Evolutionary conservation across 2,329 filamentous ascomycete species (phyloP).

Genomic region (Hypocrella siamensis): DNA sequence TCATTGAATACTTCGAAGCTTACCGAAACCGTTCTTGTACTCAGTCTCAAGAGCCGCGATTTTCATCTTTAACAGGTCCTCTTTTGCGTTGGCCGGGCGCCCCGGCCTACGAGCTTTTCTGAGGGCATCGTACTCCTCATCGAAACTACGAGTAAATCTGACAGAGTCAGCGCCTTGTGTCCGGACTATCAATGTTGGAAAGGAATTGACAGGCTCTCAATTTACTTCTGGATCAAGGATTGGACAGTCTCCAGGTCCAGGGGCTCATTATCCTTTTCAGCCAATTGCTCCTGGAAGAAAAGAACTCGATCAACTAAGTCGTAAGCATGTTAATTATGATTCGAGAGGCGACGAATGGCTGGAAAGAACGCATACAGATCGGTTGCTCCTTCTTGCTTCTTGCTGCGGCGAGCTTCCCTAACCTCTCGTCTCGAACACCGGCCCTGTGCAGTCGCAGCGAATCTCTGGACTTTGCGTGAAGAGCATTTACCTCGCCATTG

Average conservation of each 20-base stretch:
- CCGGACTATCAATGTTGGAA: too few relatives aligned
- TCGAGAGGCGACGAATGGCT: too few relatives aligned
- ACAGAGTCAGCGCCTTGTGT: slow-evolving; percentile 9
- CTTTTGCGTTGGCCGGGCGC: slow-evolving; percentile 59
- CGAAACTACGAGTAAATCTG: slow-evolving; percentile 51
- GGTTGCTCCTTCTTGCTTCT: slow-evolving; percentile 61
- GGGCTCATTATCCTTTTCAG: slow-evolving; percentile 28
- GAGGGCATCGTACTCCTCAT: slow-evolving; percentile 51
- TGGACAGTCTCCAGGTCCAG: slow-evolving; percentile 43
- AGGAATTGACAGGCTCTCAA: too few relatives aligned
- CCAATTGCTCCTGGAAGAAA: slow-evolving; percentile 56
- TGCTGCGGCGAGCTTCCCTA: slow-evolving; percentile 55
- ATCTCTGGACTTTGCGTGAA: slow-evolving; percentile 84
- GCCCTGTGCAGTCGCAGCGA: slow-evolving; percentile 69
- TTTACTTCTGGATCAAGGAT: slow-evolving; percentile 44
- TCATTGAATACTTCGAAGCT: slow-evolving; percentile 15
- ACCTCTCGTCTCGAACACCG: slow-evolving; percentile 63
- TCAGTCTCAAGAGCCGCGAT: slow-evolving; percentile 61
- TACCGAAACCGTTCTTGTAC: slow-evolving; percentile 69
- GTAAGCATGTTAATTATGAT: too few relatives aligned
- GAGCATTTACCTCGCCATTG: slow-evolving; percentile 51
- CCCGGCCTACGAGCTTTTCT: slow-evolving; percentile 62
- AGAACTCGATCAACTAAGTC: slow-evolving; percentile 19
- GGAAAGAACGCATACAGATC: slow-evolving; percentile 47
- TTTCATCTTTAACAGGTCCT: slow-evolving; percentile 61